Evolutionary conservation across 345 rosid species (phyloP), one percentile per base, ranked within the genome.

Genomic region (Theobroma cacao): DNA sequence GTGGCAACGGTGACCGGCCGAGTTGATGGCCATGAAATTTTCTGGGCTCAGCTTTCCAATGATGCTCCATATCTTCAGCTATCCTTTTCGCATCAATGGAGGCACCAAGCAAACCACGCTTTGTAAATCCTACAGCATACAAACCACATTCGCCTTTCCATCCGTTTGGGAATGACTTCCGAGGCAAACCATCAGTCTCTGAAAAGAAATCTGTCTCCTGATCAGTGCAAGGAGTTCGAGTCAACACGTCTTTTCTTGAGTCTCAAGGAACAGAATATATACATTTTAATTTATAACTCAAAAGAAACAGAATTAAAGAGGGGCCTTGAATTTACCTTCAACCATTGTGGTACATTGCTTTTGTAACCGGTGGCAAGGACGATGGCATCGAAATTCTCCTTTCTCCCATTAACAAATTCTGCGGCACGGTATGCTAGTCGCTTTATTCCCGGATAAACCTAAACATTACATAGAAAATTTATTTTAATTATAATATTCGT

Each of bases 361-460:
- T 83, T 94, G 83, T 89, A 94, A 10, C 98, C 98, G 0, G 98
- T 93, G 45, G 98, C 98, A 7, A 94, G 90, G 69, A 94, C 84
- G 40, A 94, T 89, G 53, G 91, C 92, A 38, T 94, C 98, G 20
- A 89, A 93, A 36, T 74, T 85, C 77, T 85, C 92, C 1, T 71
- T 80, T 69, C 78, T 87, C 38, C 97, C 98, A 77, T 93, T 89
- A n/a, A 87, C 86, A 86, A 94, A 94, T 83, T 94, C 97, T 60
- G 77, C 98, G 2, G 81, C 80, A 33, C 82, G 63, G 48, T 62
- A 45, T 73, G 75, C 79, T 79, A 93, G 61, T 69, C 88, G 85
- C 87, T 89, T 88, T 66, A 94, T 82, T 47, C 87, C 98, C 5
- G 74, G 85, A 15, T 40, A 89, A 52, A 91, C 96, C 98, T 94